A percentile compares a stretch with the other conserved stretches of the same genome.
phyloP scores from a whole-genome alignment of 2,329 filamentous ascomycete genomes.

The Aaosphaeria arxii region DNA sequence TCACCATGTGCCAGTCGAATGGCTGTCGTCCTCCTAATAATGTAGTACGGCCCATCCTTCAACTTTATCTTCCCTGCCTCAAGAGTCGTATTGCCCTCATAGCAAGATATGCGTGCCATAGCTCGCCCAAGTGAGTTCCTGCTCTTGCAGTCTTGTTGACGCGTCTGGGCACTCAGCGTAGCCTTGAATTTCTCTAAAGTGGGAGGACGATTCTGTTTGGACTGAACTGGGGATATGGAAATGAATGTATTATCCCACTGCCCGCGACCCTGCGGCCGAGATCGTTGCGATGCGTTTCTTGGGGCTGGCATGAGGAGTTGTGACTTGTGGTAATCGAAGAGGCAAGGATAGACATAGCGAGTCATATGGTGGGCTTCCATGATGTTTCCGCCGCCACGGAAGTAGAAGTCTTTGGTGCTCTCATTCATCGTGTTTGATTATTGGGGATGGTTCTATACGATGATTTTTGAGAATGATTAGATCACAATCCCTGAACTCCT shows the following conservation, averaged over 20 bases:
- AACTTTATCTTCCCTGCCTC: conserved; percentile 10
- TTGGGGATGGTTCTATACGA: not conserved
- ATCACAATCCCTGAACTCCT: not conserved
- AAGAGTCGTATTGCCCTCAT: conserved; percentile 11
- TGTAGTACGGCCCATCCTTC: conserved; percentile 3
- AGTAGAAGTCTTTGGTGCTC: conserved; percentile 4
- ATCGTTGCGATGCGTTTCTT: conserved; percentile 2
- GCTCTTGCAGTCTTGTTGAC: conserved; percentile 3
- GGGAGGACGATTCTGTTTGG: too few relatives aligned
- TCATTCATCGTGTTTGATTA: not conserved
- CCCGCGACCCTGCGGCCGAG: conserved; percentile 7
- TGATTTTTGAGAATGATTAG: not conserved
- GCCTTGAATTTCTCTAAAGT: too few relatives aligned
- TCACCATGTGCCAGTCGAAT: not conserved
- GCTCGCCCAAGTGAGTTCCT: conserved; percentile 11
- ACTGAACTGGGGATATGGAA: conserved; percentile 4
- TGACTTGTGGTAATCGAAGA: conserved; percentile 2
- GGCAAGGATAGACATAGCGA: conserved; percentile 12
- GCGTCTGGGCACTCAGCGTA: too few relatives aligned
- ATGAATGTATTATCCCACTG: conserved; percentile 8
- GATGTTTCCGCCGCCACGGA: conserved; percentile 10
- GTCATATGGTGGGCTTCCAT: conserved; percentile 14
- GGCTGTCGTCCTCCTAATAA: conserved; percentile 6
- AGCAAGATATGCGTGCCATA: conserved; percentile 9
- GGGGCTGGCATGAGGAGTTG: conserved; percentile 8